Evolutionary conservation across 352 stramenopile genomes (phyloP).

Genomic region (Phytophthora capsici): DNA sequence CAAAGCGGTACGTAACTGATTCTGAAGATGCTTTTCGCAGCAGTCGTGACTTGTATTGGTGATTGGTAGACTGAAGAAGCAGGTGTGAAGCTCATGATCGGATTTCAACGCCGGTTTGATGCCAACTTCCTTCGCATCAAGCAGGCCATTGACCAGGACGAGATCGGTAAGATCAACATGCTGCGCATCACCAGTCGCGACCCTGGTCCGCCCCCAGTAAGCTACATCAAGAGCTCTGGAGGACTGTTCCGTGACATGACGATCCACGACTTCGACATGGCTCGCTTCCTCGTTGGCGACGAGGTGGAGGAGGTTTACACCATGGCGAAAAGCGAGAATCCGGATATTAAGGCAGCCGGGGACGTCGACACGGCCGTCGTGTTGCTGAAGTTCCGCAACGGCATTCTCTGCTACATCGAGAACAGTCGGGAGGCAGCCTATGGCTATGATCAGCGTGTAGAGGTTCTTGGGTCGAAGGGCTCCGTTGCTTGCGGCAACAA

Average conservation of each 20-base stretch:
- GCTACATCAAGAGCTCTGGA: conserved; percentile 73
- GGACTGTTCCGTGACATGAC: conserved; percentile 96
- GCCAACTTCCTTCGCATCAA: conserved; percentile 93
- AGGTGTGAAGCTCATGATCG: conserved; percentile 96
- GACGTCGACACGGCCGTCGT: conserved; percentile 92
- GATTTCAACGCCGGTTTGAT: conserved; percentile 94
- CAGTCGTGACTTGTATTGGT: neutral
- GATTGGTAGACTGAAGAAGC: conserved; percentile 37
- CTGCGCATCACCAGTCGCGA: conserved; percentile 76
- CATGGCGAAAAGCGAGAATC: conserved; percentile 63
- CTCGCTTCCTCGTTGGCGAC: conserved; percentile 90
- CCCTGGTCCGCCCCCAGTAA: conserved; percentile 45
- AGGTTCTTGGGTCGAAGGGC: conserved; percentile 93
- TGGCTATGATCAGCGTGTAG: conserved; percentile 95
- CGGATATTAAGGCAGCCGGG: conserved; percentile 75
- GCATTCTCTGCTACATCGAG: conserved; percentile 94
- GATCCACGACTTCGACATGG: conserved; percentile 97
- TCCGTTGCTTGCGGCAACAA: conserved; percentile 94
- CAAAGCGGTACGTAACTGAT: conserved; percentile 41
- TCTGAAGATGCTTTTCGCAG: neutral
- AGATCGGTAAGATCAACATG: conserved; percentile 92
- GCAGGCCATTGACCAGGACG: conserved; percentile 77
- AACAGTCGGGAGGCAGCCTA: conserved; percentile 94
- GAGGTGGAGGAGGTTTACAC: conserved; percentile 79
- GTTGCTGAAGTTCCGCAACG: conserved; percentile 92